Evolutionary conservation across 2,329 filamentous ascomycete species (phyloP).

Genomic region (Sporothrix sp.): DNA sequence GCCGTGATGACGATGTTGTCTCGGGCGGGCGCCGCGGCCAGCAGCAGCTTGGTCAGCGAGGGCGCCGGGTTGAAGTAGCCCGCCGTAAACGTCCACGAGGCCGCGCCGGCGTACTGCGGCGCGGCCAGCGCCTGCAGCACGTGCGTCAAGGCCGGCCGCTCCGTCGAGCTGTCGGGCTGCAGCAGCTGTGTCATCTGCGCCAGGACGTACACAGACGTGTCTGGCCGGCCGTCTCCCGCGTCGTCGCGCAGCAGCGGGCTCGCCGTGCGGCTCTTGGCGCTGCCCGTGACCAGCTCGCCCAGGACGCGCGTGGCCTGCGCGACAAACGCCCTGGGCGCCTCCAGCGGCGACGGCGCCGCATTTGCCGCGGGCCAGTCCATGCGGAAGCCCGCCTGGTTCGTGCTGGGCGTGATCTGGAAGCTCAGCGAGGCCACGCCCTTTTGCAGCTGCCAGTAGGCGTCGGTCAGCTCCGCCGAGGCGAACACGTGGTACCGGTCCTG

Average conservation of each 20-base stretch:
- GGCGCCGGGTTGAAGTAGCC: constrained; percentile 98
- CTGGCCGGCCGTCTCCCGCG: constrained; percentile 11
- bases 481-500: constrained; percentile 94
- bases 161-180: constrained; percentile 70
- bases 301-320: constrained; percentile 57
- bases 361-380: constrained; percentile 69
- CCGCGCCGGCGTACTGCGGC: constrained; percentile 56
- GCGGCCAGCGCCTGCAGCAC: constrained; percentile 59
- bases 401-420: constrained; percentile 59
- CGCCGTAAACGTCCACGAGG: constrained; percentile 91
- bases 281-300: constrained; percentile 49
- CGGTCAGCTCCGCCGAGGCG: constrained; percentile 63
- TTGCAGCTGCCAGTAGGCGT: constrained; percentile 75
- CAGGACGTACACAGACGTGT: constrained; percentile 77
- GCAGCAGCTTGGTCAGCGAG: constrained; percentile 66
- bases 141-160: constrained; percentile 69
- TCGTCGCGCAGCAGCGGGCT: constrained; percentile 24
- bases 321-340: constrained; percentile 60
- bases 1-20: constrained; percentile 83
- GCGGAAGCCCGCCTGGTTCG: constrained; percentile 31
- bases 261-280: neutral
- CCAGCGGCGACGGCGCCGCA: constrained; percentile 62
- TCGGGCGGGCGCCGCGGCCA: constrained; percentile 54
- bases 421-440: constrained; percentile 68
- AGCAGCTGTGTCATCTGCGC: constrained; percentile 82